Evolutionary conservation across 495 filamentous ascomycete genomes (phyloP), one percentile per base, ranked within the genome.

Genomic region (Xylaria cubensis): DNA sequence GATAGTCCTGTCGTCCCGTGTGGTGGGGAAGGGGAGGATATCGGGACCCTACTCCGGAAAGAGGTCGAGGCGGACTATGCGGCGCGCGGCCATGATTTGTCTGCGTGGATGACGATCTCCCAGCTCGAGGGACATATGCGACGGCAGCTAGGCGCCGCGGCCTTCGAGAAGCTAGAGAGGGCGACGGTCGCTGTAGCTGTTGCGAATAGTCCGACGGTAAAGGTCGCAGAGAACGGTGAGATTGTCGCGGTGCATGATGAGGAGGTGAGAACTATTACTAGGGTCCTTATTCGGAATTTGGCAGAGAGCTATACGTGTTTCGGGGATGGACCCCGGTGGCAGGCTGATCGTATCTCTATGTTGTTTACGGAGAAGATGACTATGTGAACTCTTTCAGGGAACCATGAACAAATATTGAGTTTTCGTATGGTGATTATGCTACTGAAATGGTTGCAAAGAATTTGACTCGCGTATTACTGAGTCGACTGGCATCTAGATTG

Each of bases 61-160:
- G 67, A 65, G 15, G 50, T 78, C 24, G 51, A 71, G 48, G 66
- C 34, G 6, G 64, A 74, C 51, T 74, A 74, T 61, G 39, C 42
- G 2, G 39, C 64, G 32, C 71, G 67, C 36, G 76, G 74, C 12
- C 24, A 67, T 4, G 73, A 76, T 21, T 3, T 56, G 42, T 39
- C 53, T 3, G 39, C 42, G 4, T 78, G 74, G 71, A 44, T 76
- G 50, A 73, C 70, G 9, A 72, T 74, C 21, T 21, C 15, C 36
- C 62, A 67, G 19, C 61, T 78, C 24, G 76, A 78, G 59, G 41
- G 21, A 0, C 67, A 76, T n/a, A 67, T 78, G 56, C 71, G 74
- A 0, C 53, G 51, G 21, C 62, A 64, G n/a, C 26, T 78, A 15
- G 73, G 74, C 41, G 29, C 19, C 42, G 69, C 48, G 34, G 72